Evolutionary conservation across 2,329 filamentous ascomycete genomes (phyloP).

Genomic region (Rhinocladiella mackenziei): DNA sequence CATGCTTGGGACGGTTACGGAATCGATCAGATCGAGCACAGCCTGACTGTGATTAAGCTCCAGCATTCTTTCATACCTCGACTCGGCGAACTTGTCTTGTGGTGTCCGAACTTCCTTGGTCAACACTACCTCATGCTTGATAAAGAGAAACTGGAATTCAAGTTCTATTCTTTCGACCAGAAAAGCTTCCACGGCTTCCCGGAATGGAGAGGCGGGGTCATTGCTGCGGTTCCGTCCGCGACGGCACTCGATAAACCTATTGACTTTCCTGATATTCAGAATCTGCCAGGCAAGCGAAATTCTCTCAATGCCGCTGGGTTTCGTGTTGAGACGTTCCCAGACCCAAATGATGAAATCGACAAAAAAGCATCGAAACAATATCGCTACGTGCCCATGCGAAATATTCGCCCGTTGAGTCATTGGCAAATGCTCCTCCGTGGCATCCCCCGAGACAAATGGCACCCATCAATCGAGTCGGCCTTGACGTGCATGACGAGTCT

Average conservation of each 20-base stretch:
- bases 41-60: slow-evolving; percentile 42
- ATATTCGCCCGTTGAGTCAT: slow-evolving; percentile 53
- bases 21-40: slow-evolving; percentile 38
- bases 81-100: slow-evolving; percentile 56
- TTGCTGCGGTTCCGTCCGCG: slow-evolving; percentile 51
- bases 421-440: slow-evolving; percentile 50
- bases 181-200: slow-evolving; percentile 39
- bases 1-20: slow-evolving; percentile 25
- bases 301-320: slow-evolving; percentile 52
- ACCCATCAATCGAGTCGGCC: slow-evolving; percentile 54
- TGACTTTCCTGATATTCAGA: slow-evolving; percentile 45
- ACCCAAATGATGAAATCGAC: slow-evolving; percentile 45
- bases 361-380: slow-evolving; percentile 53
- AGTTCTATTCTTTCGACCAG: slow-evolving; percentile 36
- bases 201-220: slow-evolving; percentile 55
- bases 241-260: slow-evolving; percentile 28
- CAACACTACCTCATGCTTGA: slow-evolving; percentile 39
- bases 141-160: slow-evolving; percentile 29
- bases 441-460: slow-evolving; percentile 41
- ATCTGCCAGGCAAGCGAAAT: slow-evolving; percentile 38
- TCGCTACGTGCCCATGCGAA: slow-evolving; percentile 52
- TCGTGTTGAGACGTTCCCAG: slow-evolving; percentile 54
- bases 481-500: slow-evolving; percentile 52
- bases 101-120: slow-evolving; percentile 37
- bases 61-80: slow-evolving; percentile 53